Evolutionary conservation across 1,139 yeast genomes (phyloP), one percentile per base, ranked within the genome.

Genomic region (Candida frijolesensis): DNA sequence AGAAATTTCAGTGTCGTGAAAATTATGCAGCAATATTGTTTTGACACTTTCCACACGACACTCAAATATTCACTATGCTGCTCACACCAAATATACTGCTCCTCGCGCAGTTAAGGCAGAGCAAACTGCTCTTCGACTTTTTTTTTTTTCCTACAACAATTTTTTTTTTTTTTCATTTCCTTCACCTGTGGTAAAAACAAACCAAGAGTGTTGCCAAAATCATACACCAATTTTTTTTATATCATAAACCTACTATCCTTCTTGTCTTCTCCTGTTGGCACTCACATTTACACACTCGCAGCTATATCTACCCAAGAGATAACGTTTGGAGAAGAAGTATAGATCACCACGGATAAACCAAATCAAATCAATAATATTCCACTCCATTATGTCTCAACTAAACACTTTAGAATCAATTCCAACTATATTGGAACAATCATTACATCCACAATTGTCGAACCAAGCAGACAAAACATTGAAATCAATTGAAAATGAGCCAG

Each of bases 391-490:
- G 42, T 40, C 49, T 12, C 37, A 41, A 44, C 41, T 68, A 49
- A 71, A 72, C 52, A 65, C 69, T 32, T 65, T 76, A 54, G 79
- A 74, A 56, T 56, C 77, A 12, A 75, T 82, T 54, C 74, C 81
- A 5, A 66, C 66, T 47, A 67, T 76, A 50, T 67, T 82, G 62
- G 81, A 76, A 57, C 78, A 74, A 55, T 80, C 85, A 2, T 71
- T 82, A 44, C 62, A 66, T 35, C 82, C 85, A 3, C 74, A 70
- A 34, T 66, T 69, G 38, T 84, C 95, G 6, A 84, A 82, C 56
- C 74, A 74, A 50, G 85, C 94, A 0, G 94, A 86, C 60, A 68
- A 69, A 22, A 74, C 73, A 45, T 69, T 94, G 58, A 80, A 82
- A 53, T 66, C 80, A 9, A 70, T 86, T 47, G 98, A 94, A 62